phyloP scores from a whole-genome alignment of 2,329 filamentous ascomycete species.

The Xylaria sp. region DNA sequence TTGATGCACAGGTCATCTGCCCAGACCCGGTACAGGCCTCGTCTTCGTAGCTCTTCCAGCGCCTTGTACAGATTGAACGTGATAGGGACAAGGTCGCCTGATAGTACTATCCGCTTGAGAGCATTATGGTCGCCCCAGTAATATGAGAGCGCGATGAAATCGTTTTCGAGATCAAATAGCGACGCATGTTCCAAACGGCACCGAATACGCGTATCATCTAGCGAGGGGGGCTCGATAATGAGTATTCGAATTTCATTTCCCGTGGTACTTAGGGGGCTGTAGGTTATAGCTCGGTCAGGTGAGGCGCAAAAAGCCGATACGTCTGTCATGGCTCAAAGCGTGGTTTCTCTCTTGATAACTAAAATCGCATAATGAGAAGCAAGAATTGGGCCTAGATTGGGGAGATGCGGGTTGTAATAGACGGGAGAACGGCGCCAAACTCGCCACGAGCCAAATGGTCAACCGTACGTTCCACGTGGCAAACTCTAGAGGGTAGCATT shows the following conservation, averaged over 20 bases:
- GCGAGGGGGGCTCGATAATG: conserved; percentile 24
- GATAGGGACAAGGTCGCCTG: conserved; percentile 24
- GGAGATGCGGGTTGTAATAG: conserved; percentile 8
- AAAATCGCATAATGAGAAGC: background rate
- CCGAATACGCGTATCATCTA: conserved; percentile 19
- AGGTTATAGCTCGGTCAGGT: conserved; percentile 26
- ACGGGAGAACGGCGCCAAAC: conserved; percentile 4
- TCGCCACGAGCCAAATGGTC: conserved; percentile 15
- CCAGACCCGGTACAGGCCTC: conserved; percentile 31
- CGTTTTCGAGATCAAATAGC: conserved; percentile 23
- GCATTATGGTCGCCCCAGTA: conserved; percentile 29
- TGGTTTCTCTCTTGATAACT: background rate
- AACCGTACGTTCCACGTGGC: conserved; percentile 34
- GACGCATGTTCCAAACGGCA: conserved; percentile 29
- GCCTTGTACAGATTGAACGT: conserved; percentile 33
- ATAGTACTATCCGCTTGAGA: conserved; percentile 26
- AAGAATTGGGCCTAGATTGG: conserved; percentile 6
- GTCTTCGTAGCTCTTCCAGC: conserved; percentile 25
- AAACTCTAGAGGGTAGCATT: conserved; percentile 14
- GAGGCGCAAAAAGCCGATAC: conserved; percentile 23
- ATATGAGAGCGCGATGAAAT: conserved; percentile 35
- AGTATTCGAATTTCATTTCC: conserved; percentile 33
- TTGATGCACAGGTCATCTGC: conserved; percentile 36
- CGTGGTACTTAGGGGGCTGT: conserved; percentile 20
- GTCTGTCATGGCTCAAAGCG: conserved; percentile 24